Conservation (phyloP, 2,329 filamentous ascomycete species). For the Trichophyton rubrum region DNA sequence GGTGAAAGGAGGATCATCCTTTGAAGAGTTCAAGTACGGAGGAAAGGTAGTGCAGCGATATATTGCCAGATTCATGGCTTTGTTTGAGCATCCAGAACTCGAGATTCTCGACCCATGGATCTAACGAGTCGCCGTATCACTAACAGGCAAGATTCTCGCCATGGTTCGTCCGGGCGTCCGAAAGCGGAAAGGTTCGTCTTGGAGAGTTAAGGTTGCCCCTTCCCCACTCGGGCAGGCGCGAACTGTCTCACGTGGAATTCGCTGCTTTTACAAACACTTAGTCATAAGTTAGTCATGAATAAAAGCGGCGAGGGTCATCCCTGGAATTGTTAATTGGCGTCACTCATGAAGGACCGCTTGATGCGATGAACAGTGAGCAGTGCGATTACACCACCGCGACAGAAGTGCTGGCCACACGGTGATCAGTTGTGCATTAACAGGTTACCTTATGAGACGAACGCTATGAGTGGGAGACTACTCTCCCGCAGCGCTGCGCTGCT, state of each 20-base stretch:
- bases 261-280: neutral
- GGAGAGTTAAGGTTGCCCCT: neutral
- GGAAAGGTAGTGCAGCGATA: too few relatives aligned
- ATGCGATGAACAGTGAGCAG: neutral
- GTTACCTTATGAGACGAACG: constrained; percentile 26
- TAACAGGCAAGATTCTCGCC: too few relatives aligned
- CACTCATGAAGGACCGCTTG: neutral
- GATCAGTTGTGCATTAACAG: neutral
- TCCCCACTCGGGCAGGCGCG: neutral
- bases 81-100: too few relatives aligned
- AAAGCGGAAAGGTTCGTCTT: too few relatives aligned
- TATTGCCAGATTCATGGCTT: too few relatives aligned
- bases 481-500: constrained; percentile 58
- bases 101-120: too few relatives aligned
- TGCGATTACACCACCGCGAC: too few relatives aligned
- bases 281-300: neutral
- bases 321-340: neutral
- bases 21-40: too few relatives aligned
- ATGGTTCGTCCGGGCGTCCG: too few relatives aligned
- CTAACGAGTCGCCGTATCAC: too few relatives aligned
- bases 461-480: constrained; percentile 63
- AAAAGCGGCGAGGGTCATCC: neutral
- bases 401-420: neutral
- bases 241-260: neutral
- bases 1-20: too few relatives aligned